Base-by-base conservation (phyloP, 2,329 filamentous ascomycete species). In the Penicillium sp. region DNA sequence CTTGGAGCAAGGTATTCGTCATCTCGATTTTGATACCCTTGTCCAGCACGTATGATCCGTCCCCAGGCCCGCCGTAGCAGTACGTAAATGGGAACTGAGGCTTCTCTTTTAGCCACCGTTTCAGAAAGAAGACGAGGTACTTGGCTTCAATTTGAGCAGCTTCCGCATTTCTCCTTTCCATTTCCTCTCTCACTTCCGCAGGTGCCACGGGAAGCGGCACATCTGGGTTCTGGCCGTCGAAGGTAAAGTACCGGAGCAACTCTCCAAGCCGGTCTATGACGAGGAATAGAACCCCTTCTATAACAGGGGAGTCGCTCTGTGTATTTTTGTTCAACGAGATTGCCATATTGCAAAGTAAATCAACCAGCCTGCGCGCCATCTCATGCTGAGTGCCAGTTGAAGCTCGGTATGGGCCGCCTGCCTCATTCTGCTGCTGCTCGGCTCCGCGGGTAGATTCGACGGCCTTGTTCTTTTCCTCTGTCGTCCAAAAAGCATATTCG, bases 211-310 rank as follows among this genome's bases (percentile, higher is more conserved):
- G 77, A 10, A 70, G 66, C 22, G 68, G 69, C 22, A 77, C 58
- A 36, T 69, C 62, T 1, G 62, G 54, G 36, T 60, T 54, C 33
- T 76, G 44, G 33, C 77, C 74, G 14, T 71, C 67, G 58, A 81
- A 81, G 6, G 74, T 67, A 3, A 76, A 73, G 1, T 76, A 60
- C 11, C 74, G 74, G 6, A 82, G 63, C 19, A 79, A 58, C 31
- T 70, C 73, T 0, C 79, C 79, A 14, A 77, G 70, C 10, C 77
- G 74, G 35, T 71, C 62, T 1, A 81, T 63, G 4, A 78, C 55
- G 10, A 73, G 52, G 46, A 68, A 78, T 7, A 81, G 63, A 31
- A 77, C 73, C 0, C 78, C 79, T 66, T 81, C 79, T 16, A 80
- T 64, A 5, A 79, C 58, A 16, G 72, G 64, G 19, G 67, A 65